A percentile compares a stretch with the other conserved stretches of the same genome.
These are phyloP conservation scores for Fusarium pseudograminearum DNA, from an alignment of 2,329 filamentous ascomycete genomes.

Conservation along the genomic window DNA sequence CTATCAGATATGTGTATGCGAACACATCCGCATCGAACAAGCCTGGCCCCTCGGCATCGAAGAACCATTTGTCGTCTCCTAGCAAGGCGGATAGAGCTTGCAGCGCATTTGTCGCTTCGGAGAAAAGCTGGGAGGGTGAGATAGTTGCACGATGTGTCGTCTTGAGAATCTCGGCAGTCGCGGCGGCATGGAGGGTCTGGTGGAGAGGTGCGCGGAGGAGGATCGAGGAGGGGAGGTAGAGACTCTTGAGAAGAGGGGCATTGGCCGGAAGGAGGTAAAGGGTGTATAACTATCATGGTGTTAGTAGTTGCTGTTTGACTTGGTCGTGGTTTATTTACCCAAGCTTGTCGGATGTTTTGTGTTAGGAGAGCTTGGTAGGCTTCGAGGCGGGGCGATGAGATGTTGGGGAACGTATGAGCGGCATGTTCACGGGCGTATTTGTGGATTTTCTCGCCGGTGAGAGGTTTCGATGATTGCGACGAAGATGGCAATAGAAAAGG, in stretches of 20 bases:
- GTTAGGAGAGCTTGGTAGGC: slow-evolving; percentile 85
- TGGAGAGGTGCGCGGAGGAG: slow-evolving; percentile 73
- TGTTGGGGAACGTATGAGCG: slow-evolving; percentile 57
- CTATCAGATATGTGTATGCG: slow-evolving; percentile 85
- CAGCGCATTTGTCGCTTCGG: slow-evolving; percentile 60
- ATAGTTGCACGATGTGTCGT: slow-evolving; percentile 58
- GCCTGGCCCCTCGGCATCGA: slow-evolving; percentile 66
- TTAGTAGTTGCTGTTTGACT: slow-evolving; percentile 10
- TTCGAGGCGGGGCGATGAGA: slow-evolving; percentile 70
- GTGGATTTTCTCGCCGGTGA: slow-evolving; percentile 68
- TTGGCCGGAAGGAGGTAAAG: slow-evolving; percentile 82
- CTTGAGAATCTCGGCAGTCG: slow-evolving; percentile 78
- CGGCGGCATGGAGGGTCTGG: slow-evolving; percentile 77
- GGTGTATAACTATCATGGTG: slow-evolving; percentile 73
- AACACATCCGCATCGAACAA: slow-evolving; percentile 92
- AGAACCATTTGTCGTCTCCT: slow-evolving; percentile 61
- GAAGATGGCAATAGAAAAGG: slow-evolving; percentile 81
- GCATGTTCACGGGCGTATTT: slow-evolving; percentile 71
- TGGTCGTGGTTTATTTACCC: slow-evolving; percentile 64
- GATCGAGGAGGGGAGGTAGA: slow-evolving; percentile 78
- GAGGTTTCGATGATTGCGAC: slow-evolving; percentile 52
- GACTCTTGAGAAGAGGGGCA: slow-evolving; percentile 72
- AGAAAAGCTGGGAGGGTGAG: slow-evolving; percentile 55
- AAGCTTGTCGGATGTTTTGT: slow-evolving; percentile 83
- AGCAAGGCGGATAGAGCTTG: slow-evolving; percentile 60